Evolutionary conservation across 345 rosid species (phyloP), one percentile per base, ranked within the genome.

Genomic region (Eucalyptus tenuipes): DNA sequence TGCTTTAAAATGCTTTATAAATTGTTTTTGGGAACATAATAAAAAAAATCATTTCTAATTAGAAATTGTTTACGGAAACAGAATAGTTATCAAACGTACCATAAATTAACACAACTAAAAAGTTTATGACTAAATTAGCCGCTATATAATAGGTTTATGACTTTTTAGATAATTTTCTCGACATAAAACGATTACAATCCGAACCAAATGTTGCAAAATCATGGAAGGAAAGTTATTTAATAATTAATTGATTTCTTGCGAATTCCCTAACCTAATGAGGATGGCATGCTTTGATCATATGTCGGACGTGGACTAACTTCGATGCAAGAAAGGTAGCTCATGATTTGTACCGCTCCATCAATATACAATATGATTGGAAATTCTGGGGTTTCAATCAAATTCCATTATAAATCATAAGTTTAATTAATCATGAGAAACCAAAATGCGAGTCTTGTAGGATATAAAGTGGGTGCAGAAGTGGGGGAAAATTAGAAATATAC

Each of bases 51-150:
- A 50, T 50, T 50, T 50, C 53, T 50, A 50, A 6, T 49, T 6
- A 50, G 4, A 50, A 0, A 3, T 50, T 50, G 0, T 50, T 50
- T 0, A 3, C 3, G 1, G 8, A 8, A 16, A 6, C 0, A 50
- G 0, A 3, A 50, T 50, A 50, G 4, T 50, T 50, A 50, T 0
- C 2, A 50, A 50, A 16, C 8, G 1, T 50, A 50, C 8, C 53
- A 0, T 50, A 57, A 57, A 61, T 61, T 61, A 2, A 7, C 68
- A 61, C 4, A 61, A 61, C 4, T 4, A 1, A 25, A 27, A 61
- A 1, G 31, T 29, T 61, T 13, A 6, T 1, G 0, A 61, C 1
- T 61, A 2, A 29, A 27, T 29, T 13, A 13, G 4, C 8, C 2
- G 0, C 0, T 27, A 13, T 61, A 61, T 7, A 61, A 6, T 61